phyloP scores from a whole-genome alignment of 106 monocot species.

The Acorus gramineus region DNA sequence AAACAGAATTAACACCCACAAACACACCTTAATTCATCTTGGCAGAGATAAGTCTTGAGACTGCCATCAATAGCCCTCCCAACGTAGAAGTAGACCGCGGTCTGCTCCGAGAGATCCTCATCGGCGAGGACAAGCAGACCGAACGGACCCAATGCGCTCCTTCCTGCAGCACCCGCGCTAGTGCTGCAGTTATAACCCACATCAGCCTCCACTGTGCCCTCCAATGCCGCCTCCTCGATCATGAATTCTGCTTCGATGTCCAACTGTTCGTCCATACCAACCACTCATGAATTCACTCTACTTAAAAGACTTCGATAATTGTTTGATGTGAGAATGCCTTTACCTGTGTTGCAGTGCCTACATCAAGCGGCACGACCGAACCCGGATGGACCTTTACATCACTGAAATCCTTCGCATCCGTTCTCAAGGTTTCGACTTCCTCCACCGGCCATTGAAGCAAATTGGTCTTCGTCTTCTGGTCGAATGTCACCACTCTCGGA shows the following conservation, averaged over 20 bases:
- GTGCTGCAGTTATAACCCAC: slow-evolving; percentile 56
- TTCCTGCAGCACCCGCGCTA: slow-evolving; percentile 27
- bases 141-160: slow-evolving; percentile 51
- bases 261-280: slow-evolving; percentile 9
- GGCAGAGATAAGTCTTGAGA: slow-evolving; percentile 50
- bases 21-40: slow-evolving; percentile 41
- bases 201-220: slow-evolving; percentile 20
- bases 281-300: no score
- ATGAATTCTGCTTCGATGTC: slow-evolving; percentile 59
- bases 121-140: slow-evolving; percentile 55
- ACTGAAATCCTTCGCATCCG: slow-evolving; percentile 5
- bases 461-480: slow-evolving; percentile 42
- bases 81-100: slow-evolving; percentile 61
- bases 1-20: background rate
- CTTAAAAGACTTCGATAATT: no score
- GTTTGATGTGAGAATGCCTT: background rate
- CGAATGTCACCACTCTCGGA: slow-evolving; percentile 41
- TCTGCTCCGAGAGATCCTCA: slow-evolving; percentile 28
- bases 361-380: slow-evolving; percentile 19
- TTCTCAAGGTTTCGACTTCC: slow-evolving; percentile 41
- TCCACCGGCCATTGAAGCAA: slow-evolving; percentile 61
- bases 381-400: slow-evolving; percentile 18
- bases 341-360: slow-evolving; percentile 31
- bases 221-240: slow-evolving; percentile 17
- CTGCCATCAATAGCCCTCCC: slow-evolving; percentile 18